Evolutionary conservation across 2,329 filamentous ascomycete species (phyloP).

Genomic region (Acephala macrosclerotiorum): DNA sequence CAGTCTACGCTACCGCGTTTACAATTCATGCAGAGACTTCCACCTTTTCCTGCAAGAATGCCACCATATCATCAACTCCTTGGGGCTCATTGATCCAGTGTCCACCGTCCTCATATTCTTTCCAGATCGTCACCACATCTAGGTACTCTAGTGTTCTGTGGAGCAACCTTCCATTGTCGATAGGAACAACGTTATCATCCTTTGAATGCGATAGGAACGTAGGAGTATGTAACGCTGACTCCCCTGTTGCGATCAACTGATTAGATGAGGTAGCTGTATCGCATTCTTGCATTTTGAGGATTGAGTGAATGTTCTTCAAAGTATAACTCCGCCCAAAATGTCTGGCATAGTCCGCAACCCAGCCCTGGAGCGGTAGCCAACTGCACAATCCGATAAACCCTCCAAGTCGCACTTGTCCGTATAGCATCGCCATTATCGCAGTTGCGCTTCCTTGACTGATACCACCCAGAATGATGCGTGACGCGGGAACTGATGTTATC

Average conservation of each 20-base stretch:
- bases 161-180: constrained; percentile 48
- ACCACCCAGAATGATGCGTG: neutral
- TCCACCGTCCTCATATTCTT: constrained; percentile 51
- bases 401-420: neutral
- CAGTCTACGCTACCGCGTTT: too few relatives aligned
- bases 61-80: constrained; percentile 51
- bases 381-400: neutral
- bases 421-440: neutral
- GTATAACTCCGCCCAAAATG: neutral
- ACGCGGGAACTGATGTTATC: neutral
- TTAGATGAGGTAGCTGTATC: constrained; percentile 8
- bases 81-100: constrained; percentile 54
- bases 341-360: neutral
- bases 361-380: neutral
- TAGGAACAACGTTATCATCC: constrained; percentile 52
- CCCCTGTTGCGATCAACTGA: neutral
- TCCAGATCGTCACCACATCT: constrained; percentile 50
- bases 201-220: constrained; percentile 54
- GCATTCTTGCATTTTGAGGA: neutral
- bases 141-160: constrained; percentile 47
- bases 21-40: too few relatives aligned
- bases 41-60: constrained; percentile 12
- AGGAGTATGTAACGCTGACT: constrained; percentile 45
- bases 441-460: constrained; percentile 1
- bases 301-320: neutral